Evolutionary conservation across 192 early-diverging fungal genomes (phyloP), one percentile per base, ranked within the genome.

Genomic region (Dissophora ornata): DNA sequence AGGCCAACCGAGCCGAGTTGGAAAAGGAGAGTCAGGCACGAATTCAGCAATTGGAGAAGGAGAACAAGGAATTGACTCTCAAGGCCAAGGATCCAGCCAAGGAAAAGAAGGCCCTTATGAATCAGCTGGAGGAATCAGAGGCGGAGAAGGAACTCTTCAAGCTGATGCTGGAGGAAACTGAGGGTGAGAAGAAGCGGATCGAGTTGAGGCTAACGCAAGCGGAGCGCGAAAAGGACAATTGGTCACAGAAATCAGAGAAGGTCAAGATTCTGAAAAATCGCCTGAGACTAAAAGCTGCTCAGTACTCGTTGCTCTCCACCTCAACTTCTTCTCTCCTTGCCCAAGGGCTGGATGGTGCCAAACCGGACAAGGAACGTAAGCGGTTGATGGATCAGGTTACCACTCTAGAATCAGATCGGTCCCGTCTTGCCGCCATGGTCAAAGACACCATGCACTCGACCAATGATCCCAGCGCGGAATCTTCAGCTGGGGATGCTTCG

Each of bases 161-260:
- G 64, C n/a, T 77, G 52, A 77, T 77, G 73, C 40, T 77, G 18
- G 73, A 77, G 33, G 73, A 77, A 38, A 77, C 73, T 10, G 73
- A 77, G 53, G 53, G 65, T 16, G 73, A 77, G 36, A 77, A 77
- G 73, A 77, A 77, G 59, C 46, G 73, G 21, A 5, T 77, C 32
- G 73, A 77, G 19, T 26, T 49, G 28, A 77, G 46, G 15, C 24
- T 77, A 25, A 49, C 22, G 2, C 63, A 62, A 59, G 28, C 51
- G 19, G 73, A 77, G 0, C 58, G 59, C 19, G 73, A 77, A 36
- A 67, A 67, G 53, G 58, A 77, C 5, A 24, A 40, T 3, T 77
- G 73, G 73, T 33, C 58, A 13, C 64, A 62, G 22, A 77, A 67
- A 30, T n/a, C 33, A 0, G 73, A 77, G 4, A 54, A 57, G 22